These are phyloP conservation scores for Ogataea nakhonphanomensis DNA, from an alignment of 805 yeast genomes.

Conservation along the genomic window DNA sequence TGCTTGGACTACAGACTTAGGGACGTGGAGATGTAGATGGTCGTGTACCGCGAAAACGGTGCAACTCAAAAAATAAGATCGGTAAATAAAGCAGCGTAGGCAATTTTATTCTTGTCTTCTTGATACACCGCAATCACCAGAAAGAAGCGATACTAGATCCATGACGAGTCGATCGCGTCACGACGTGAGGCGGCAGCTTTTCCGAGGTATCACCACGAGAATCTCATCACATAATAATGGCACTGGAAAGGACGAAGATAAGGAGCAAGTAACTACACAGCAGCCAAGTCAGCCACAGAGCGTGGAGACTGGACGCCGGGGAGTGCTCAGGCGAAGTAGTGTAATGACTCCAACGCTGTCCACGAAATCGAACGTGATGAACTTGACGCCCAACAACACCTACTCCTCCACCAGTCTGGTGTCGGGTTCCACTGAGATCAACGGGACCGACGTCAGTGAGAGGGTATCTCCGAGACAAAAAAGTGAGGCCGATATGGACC, in stretches of 20 bases:
- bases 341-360: conserved; percentile 25
- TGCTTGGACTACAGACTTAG: conserved; percentile 41
- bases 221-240: conserved; percentile 26
- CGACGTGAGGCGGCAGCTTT: conserved; percentile 34
- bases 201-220: conserved; percentile 32
- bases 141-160: background rate
- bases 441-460: conserved; percentile 20
- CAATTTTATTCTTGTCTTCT: background rate
- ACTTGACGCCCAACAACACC: conserved; percentile 23
- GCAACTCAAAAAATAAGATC: background rate
- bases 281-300: conserved; percentile 9
- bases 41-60: conserved; percentile 4
- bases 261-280: conserved; percentile 15
- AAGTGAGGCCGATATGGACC: conserved; percentile 26
- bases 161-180: conserved; percentile 28
- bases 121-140: background rate
- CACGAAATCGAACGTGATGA: conserved; percentile 17
- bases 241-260: conserved; percentile 15
- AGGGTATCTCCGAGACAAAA: conserved; percentile 25
- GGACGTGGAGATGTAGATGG: conserved; percentile 9
- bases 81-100: background rate
- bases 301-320: conserved; percentile 7
- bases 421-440: conserved; percentile 19
- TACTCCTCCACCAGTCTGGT: conserved; percentile 21
- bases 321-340: conserved; percentile 18